Evolutionary conservation across 306 rosid species (phyloP), one percentile per base, ranked within the genome.

Genomic region (Cucurbita pepo): DNA sequence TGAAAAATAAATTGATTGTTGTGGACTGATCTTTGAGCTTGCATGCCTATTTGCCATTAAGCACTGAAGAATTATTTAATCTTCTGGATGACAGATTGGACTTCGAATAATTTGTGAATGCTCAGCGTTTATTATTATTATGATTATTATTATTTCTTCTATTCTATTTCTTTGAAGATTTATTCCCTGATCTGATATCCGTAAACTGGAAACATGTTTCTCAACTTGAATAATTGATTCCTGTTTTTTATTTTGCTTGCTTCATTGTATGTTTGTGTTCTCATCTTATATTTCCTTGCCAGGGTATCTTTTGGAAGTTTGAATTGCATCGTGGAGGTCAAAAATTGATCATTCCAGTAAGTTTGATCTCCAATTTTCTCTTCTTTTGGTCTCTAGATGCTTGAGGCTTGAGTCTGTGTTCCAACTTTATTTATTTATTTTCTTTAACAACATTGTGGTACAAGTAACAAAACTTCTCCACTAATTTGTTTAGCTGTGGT

Each of bases 301-400:
- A 94, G 99, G 99, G 96, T 47, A 84, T 89, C 78, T 84, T 69
- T 80, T 91, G 96, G 99, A 95, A 81, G 81, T 78, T 95, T 65
- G 95, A 95, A 80, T 80, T 91, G 85, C 85, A 82, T 73, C 96
- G 99, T 0, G 95, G 96, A 52, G 96, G 95, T 52, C 99, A 95
- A 78, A 95, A 91, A 88, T 79, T 95, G 75, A 79, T 91, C 72
- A 36, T 89, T 81, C 99, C 97, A 21, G 99, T 88, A 86, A 86
- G 92, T 43, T 77, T 41, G 72, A 9, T 79, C 77, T 75, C 63
- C 52, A 73, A 37, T 69, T 80, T 77, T 65, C 69, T 6, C 74
- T 62, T 72, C 11, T 30, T 69, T 16, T 75, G 56, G 56, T 25
- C 67, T 65, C 19, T 70, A 21, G 19, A 45, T 48, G 73, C 37